Conservation (phyloP, 352 stramenopile genomes). For the Globisporangium carolinianum region DNA sequence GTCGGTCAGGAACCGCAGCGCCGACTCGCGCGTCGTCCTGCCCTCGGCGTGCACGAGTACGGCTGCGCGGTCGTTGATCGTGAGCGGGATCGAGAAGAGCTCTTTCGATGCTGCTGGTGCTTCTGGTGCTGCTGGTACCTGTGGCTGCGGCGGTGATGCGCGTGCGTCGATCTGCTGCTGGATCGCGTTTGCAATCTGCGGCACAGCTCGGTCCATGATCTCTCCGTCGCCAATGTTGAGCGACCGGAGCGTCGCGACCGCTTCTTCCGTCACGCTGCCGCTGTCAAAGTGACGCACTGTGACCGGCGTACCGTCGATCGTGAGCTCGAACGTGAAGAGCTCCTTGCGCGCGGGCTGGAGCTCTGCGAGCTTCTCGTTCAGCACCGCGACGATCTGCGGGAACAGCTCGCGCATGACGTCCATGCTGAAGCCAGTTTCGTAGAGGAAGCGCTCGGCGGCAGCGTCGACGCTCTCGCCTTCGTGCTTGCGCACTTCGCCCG, state of each 20-base stretch:
- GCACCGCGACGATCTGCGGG: constrained; percentile 46
- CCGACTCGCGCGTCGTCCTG: constrained; percentile 47
- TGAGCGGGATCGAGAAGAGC: constrained; percentile 65
- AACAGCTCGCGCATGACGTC: constrained; percentile 61
- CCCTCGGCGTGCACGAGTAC: constrained; percentile 65
- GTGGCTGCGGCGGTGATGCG: neutral
- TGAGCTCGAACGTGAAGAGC: constrained; percentile 50
- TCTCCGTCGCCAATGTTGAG: constrained; percentile 39
- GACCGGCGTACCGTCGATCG: constrained; percentile 40
- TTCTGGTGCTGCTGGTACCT: constrained; percentile 9
- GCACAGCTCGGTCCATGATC: constrained; percentile 41
- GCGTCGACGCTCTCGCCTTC: constrained; percentile 47
- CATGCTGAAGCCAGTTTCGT: constrained; percentile 42
- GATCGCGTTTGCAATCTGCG: constrained; percentile 62
- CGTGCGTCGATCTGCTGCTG: constrained; percentile 27
- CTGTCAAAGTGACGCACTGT: constrained; percentile 63
- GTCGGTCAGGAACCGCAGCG: constrained; percentile 46
- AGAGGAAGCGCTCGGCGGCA: constrained; percentile 64
- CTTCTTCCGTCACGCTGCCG: constrained; percentile 50
- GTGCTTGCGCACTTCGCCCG: constrained; percentile 48
- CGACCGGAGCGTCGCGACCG: constrained; percentile 33
- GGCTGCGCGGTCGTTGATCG: constrained; percentile 31
- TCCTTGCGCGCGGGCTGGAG: constrained; percentile 46
- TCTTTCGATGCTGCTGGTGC: constrained; percentile 18
- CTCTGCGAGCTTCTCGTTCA: constrained; percentile 52